Percentiles rank a stretch among this genome's conserved stretches.
These are phyloP conservation scores for Citrus maxima DNA, from an alignment of 345 rosid genomes.

Conservation along the genomic window DNA sequence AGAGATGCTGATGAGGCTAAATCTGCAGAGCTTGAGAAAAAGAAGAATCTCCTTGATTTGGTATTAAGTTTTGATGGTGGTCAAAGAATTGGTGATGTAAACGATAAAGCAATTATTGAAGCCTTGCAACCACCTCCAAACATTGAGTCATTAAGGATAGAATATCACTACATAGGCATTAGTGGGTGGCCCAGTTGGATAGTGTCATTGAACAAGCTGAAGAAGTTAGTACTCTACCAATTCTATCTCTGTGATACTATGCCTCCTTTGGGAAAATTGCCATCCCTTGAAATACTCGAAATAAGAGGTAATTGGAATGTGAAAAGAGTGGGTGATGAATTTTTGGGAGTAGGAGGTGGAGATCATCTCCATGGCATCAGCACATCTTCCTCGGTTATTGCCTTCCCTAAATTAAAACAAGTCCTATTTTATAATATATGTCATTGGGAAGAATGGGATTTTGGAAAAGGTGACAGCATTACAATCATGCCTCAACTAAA, in stretches of 20 bases:
- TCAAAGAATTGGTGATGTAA: background rate
- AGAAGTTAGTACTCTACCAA: fast-evolving
- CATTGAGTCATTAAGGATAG: background rate
- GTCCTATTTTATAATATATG: fast-evolving
- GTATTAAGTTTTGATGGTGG: background rate
- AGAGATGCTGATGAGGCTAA: background rate
- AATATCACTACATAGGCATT: background rate
- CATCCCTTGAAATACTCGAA: background rate
- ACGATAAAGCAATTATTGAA: background rate
- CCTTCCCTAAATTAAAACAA: background rate
- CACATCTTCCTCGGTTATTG: background rate
- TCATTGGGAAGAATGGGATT: background rate
- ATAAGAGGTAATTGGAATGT: background rate
- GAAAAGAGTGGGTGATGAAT: background rate
- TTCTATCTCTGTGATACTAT: background rate
- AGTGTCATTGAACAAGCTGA: background rate
- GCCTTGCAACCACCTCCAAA: background rate
- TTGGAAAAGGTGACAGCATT: background rate
- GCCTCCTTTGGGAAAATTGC: background rate
- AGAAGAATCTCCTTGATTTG: background rate
- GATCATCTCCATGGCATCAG: too few relatives aligned
- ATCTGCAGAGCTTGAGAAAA: background rate
- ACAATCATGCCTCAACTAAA: background rate
- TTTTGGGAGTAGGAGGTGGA: background rate
- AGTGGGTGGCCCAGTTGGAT: background rate